Conservation (phyloP, 495 filamentous ascomycete species). For the Viridothelium virens region DNA sequence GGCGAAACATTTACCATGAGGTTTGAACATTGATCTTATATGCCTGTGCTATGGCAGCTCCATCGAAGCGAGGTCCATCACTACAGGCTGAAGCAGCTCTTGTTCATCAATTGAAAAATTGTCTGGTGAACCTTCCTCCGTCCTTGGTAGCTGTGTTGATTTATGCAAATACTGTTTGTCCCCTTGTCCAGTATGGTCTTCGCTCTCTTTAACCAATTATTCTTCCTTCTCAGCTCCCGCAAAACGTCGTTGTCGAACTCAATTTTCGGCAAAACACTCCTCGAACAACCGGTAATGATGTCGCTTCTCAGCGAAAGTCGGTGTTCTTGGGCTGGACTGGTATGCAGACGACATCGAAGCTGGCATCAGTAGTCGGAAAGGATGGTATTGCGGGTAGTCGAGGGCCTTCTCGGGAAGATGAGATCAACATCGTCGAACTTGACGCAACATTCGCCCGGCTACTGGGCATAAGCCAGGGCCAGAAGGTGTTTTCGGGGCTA, state of each 20-base stretch:
- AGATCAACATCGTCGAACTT: conserved; percentile 70
- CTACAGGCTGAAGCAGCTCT: conserved; percentile 70
- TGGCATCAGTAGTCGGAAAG: conserved; percentile 61
- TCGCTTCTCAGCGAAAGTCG: conserved; percentile 51
- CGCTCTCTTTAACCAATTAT: conserved; percentile 28
- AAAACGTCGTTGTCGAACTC: conserved; percentile 94
- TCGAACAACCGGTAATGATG: conserved; percentile 19
- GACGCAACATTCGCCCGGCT: conserved; percentile 82
- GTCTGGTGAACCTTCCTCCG: conserved; percentile 86
- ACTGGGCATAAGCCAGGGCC: conserved; percentile 72
- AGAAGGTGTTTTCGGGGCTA: conserved; percentile 52
- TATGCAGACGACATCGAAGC: conserved; percentile 81
- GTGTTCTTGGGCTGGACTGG: conserved; percentile 92
- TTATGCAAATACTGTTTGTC: conserved; percentile 64
- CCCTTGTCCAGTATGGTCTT: conserved; percentile 29
- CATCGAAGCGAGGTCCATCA: conserved; percentile 51
- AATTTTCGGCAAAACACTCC: conserved; percentile 33
- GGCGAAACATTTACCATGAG: neutral
- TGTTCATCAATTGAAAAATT: conserved; percentile 72
- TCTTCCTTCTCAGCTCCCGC: conserved; percentile 53
- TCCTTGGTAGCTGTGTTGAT: conserved; percentile 73
- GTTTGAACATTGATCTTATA: neutral
- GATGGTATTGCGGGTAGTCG: conserved; percentile 58
- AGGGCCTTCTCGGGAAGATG: conserved; percentile 52
- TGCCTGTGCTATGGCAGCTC: conserved; percentile 18